These are phyloP conservation scores for Salinomyces thailandicus DNA, from an alignment of 2,329 filamentous ascomycete species.

Conservation along the genomic window DNA sequence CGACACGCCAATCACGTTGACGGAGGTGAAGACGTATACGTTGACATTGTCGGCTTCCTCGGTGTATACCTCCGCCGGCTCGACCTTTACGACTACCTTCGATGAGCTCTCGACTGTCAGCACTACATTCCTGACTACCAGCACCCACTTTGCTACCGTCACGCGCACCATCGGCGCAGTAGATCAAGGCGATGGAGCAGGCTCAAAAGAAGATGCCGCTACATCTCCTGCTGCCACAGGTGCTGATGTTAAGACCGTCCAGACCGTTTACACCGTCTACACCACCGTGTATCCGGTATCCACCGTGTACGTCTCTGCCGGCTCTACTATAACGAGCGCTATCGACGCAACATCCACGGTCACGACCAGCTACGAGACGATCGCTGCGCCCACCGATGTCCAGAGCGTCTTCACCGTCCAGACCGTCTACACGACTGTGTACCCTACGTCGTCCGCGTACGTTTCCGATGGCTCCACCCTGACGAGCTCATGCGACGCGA, in stretches of 20 bases:
- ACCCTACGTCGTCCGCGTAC: conserved; percentile 1
- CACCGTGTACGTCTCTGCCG: conserved; percentile 1
- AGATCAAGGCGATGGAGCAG: too few relatives aligned
- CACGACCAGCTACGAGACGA: conserved; percentile 1
- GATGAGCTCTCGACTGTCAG: background rate
- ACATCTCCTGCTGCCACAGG: background rate
- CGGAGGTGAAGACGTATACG: background rate
- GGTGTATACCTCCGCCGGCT: background rate
- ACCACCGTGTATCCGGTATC: conserved; percentile 1
- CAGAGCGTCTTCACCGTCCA: background rate
- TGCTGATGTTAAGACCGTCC: conserved; percentile 1
- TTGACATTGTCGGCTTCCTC: background rate
- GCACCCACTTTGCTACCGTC: too few relatives aligned
- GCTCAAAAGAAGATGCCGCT: too few relatives aligned
- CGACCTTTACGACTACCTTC: background rate
- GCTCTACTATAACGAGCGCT: background rate
- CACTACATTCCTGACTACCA: background rate
- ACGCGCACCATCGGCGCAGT: too few relatives aligned
- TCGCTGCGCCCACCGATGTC: background rate
- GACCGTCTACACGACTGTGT: conserved; percentile 3
- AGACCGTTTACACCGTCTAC: conserved; percentile 2
- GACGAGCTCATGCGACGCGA: conserved; percentile 1
- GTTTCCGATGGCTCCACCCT: background rate
- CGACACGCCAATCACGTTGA: background rate
- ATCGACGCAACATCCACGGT: conserved; percentile 1